Conservation (phyloP, 371 early-diverging fungal genomes). For the Mucor mucedo region DNA sequence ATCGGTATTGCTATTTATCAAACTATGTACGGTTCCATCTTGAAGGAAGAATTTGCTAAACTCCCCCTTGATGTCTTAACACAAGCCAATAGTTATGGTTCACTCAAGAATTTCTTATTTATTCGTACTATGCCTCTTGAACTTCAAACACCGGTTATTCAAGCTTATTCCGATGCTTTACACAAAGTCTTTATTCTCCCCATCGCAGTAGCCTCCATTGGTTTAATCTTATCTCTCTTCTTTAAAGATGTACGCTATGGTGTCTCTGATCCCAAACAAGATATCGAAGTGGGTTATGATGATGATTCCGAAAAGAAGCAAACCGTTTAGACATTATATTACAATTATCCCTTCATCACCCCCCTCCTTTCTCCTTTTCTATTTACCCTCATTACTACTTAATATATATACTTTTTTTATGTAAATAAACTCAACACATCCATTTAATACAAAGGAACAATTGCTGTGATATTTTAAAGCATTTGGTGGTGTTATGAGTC, state of each 20-base stretch:
- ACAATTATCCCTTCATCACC: no score
- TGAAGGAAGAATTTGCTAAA: slow-evolving; percentile 22
- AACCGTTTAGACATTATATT: no score
- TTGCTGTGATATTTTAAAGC: no score
- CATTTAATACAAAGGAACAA: no score
- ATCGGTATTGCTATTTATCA: slow-evolving; percentile 51
- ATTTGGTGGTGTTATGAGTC: no score
- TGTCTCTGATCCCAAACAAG: slow-evolving; percentile 7
- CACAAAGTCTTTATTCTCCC: slow-evolving; percentile 63
- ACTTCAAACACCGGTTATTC: slow-evolving; percentile 47
- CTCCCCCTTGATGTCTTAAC: slow-evolving; percentile 28
- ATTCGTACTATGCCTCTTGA: slow-evolving; percentile 42
- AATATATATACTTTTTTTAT: no score
- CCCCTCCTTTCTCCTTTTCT: no score
- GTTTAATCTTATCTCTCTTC: slow-evolving; percentile 54
- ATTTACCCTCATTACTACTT: no score
- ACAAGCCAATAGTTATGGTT: slow-evolving; percentile 33
- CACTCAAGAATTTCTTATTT: slow-evolving; percentile 40
- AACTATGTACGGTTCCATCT: slow-evolving; percentile 31
- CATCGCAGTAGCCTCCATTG: slow-evolving; percentile 59
- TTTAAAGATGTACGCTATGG: slow-evolving; percentile 47
- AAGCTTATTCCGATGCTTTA: slow-evolving; percentile 64
- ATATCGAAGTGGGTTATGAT: slow-evolving; percentile 8
- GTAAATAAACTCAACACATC: no score
- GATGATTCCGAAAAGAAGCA: neutral